Evolutionary conservation across 345 rosid genomes (phyloP).

Genomic region (Salix brachista): DNA sequence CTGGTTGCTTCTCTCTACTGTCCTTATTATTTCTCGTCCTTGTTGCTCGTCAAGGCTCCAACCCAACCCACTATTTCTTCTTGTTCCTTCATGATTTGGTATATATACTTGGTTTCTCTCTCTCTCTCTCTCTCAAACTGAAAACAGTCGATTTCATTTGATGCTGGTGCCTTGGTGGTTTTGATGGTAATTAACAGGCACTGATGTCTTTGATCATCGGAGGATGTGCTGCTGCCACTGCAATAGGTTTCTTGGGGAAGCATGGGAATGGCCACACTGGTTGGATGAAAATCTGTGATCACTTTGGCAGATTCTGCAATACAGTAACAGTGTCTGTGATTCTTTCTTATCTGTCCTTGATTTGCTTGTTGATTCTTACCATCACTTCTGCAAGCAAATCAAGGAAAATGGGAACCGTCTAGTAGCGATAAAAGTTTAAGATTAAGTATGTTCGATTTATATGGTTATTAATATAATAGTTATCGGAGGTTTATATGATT

Average conservation of each 20-base stretch:
- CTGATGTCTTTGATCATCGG: conserved; percentile 42
- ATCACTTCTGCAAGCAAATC: conserved; percentile 46
- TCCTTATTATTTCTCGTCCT: conserved; percentile 32
- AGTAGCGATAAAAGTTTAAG: no score
- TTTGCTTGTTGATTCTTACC: conserved; percentile 43
- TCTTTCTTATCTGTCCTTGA: conserved; percentile 32
- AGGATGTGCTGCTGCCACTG: conserved; percentile 50
- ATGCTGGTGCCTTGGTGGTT: not conserved
- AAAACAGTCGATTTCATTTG: not conserved
- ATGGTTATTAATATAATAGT: no score
- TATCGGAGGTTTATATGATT: fast-evolving
- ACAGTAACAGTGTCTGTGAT: conserved; percentile 30
- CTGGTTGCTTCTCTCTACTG: conserved; percentile 24
- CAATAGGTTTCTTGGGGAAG: conserved; percentile 48
- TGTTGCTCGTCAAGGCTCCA: conserved; percentile 20
- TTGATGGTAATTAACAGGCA: conserved; percentile 28
- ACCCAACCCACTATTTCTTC: conserved; percentile 23
- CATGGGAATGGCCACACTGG: conserved; percentile 56
- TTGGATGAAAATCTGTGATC: conserved; percentile 61
- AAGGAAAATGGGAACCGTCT: conserved; percentile 19
- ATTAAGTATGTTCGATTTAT: no score
- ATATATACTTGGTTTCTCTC: conserved; percentile 7
- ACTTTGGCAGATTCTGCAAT: conserved; percentile 42
- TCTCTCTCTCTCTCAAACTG: not conserved
- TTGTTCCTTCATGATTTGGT: conserved; percentile 60